Conservation (phyloP, 2,329 filamentous ascomycete species). For the Colletotrichum graminicola region DNA sequence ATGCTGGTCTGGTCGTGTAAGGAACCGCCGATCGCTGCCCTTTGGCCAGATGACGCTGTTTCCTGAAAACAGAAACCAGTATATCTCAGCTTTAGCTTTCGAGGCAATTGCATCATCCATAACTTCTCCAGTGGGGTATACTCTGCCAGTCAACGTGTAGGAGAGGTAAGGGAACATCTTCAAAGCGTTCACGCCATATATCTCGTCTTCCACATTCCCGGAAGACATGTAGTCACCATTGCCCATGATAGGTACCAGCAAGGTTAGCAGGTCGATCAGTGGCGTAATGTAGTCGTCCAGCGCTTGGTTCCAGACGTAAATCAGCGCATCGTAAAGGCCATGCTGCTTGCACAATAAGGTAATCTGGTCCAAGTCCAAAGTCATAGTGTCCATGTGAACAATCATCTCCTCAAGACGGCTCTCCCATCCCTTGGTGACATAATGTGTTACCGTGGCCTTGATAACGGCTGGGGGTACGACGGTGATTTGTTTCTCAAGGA, state of each 20-base stretch:
- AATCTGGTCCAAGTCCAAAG: constrained; percentile 93
- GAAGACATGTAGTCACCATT: constrained; percentile 65
- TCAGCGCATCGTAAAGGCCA: constrained; percentile 91
- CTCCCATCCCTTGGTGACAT: constrained; percentile 80
- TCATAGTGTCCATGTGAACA: constrained; percentile 89
- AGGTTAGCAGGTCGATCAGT: constrained; percentile 81
- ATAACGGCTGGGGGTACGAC: constrained; percentile 84
- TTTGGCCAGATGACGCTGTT: constrained; percentile 81
- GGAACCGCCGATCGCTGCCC: constrained; percentile 69
- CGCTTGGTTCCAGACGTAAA: constrained; percentile 96
- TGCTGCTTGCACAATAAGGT: constrained; percentile 92
- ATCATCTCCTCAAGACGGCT: constrained; percentile 91
- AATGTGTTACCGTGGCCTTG: constrained; percentile 87
- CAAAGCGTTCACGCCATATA: constrained; percentile 77
- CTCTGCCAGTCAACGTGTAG: constrained; percentile 86
- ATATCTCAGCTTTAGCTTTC: constrained; percentile 87
- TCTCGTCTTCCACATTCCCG: constrained; percentile 70
- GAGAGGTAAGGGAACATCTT: constrained; percentile 97
- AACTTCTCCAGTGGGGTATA: constrained; percentile 87
- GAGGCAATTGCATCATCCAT: constrained; percentile 80
- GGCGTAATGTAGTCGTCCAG: constrained; percentile 92
- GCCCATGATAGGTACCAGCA: constrained; percentile 73
- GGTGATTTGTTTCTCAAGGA: constrained; percentile 81
- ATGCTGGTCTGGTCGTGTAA: constrained; percentile 67
- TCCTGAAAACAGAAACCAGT: constrained; percentile 93